Evolutionary conservation across 805 yeast species (phyloP), one percentile per base, ranked within the genome.

Genomic region (Danielia reshetovae): DNA sequence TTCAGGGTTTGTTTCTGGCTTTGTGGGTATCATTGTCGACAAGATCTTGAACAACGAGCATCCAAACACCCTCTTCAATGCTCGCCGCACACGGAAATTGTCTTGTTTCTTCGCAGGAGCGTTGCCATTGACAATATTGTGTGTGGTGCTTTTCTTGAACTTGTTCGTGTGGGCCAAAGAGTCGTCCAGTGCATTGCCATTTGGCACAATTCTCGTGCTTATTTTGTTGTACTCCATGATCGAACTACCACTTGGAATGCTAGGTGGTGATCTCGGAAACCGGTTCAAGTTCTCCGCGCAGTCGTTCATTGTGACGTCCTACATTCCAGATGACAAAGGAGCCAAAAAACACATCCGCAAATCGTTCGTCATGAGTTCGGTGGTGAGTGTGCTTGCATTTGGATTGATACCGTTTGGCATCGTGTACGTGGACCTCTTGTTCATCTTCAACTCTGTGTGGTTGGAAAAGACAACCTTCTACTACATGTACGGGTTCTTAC

Each of bases 371-470:
- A 40, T 45, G 32, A 44, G 41, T 28, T 57, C 61, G 3, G 12
- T 57, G 27, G 31, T 48, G 9, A 57, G 62, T 39, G 57, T 68
- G 7, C 42, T 71, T 1, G 62, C 73, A 0, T 80, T 82, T 48
- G 96, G 96, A 2, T 32, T 80, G 14, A 70, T 84, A 31, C 95
- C 96, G 23, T 87, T 85, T 52, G 79, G 81, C 12, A 78, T 86
- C 9, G 79, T 85, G n/a, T 81, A 81, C 52, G 87, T 84, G 36
- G 95, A 87, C 52, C 62, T 87, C 39, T 60, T 78, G 36, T 81
- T 79, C 55, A 71, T 85, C 18, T 79, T 83, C 62, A 77, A 84
- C 54, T 76, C 89, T 2, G 65, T 85, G 8, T 85, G 95, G 90
- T 63, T 81, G 38, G 88, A 84, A 49, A 82, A 82, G 55, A 75